Base-by-base conservation (phyloP, 768 basidiomycete genomes). In the Daedaleopsis sinensis region DNA sequence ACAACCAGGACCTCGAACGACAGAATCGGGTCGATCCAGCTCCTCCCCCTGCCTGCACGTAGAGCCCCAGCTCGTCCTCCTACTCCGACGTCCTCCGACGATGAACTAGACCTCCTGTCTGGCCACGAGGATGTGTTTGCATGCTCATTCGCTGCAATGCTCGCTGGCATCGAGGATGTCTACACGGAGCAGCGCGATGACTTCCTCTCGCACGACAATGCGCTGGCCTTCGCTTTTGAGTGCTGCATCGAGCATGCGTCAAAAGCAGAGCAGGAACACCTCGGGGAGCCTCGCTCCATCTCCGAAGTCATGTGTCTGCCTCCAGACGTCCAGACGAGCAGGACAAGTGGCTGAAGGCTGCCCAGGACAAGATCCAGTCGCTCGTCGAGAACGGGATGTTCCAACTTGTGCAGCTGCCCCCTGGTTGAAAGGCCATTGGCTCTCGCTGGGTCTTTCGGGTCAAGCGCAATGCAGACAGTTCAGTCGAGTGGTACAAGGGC, bases 391-490 rank as follows among this genome's bases (percentile, higher is more conserved):
- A n/a, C n/a, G n/a, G n/a, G n/a, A n/a, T n/a, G n/a, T n/a, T n/a
- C n/a, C n/a, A n/a, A n/a, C n/a, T n/a, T n/a, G n/a, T n/a, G n/a
- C n/a, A n/a, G n/a, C n/a, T n/a, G n/a, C n/a, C n/a, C n/a, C n/a
- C n/a, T n/a, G n/a, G n/a, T n/a, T n/a, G n/a, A n/a, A n/a, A n/a
- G n/a, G n/a, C n/a, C n/a, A n/a, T n/a, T n/a, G n/a, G n/a, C n/a
- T n/a, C n/a, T n/a, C n/a, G n/a, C n/a, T n/a, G n/a, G 74, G 76
- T 80, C 2, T 80, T 73, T 60, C 68, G 65, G 1, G 64, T 72
- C 53, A 84, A 84, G 68, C 65, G 61, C 36, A 68, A 82, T 62
- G 57, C 70, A 1, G 60, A 76, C 38, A 80, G 79, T 4, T 62
- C 64, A 0, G 73, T 80, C 47, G 61, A 65, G 24, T 65, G 72